Conservation (phyloP, 306 rosid genomes). For the Lagenaria siceraria region DNA sequence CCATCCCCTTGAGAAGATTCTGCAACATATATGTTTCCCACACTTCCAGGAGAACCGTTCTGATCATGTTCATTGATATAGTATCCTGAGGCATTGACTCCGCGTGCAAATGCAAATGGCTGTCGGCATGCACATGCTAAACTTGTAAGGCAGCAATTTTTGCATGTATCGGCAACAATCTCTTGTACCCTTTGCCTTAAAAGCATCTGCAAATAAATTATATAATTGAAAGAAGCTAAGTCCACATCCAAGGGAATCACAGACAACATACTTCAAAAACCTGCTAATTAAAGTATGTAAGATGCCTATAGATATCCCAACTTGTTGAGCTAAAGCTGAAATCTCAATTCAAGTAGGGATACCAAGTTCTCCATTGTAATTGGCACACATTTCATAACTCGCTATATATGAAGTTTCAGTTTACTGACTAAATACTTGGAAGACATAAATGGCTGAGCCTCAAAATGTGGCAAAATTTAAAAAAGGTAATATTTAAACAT, state of each 20-base stretch:
- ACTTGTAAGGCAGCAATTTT: conserved; percentile 64
- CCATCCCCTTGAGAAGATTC: conserved; percentile 74
- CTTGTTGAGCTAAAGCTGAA: background rate
- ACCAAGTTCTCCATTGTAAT: background rate
- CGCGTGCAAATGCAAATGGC: conserved; percentile 63
- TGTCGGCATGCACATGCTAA: conserved; percentile 73
- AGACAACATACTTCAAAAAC: background rate
- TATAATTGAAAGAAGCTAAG: background rate
- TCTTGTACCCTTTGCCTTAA: conserved; percentile 98
- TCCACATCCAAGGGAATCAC: background rate
- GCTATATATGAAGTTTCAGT: background rate
- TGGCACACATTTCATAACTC: background rate
- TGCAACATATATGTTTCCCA: conserved; percentile 65
- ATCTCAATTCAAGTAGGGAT: background rate
- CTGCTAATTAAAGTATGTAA: background rate
- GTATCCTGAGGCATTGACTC: conserved; percentile 43
- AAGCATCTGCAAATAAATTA: conserved; percentile 57
- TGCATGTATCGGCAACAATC: conserved; percentile 88
- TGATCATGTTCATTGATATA: conserved; percentile 73
- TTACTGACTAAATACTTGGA: background rate
- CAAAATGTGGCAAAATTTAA: background rate
- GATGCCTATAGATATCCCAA: background rate
- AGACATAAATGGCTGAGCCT: background rate
- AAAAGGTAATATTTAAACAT: background rate
- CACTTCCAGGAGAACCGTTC: conserved; percentile 45